Evolutionary conservation across 148 eudicot species (phyloP).

Genomic region (Euryodendron excelsum): DNA sequence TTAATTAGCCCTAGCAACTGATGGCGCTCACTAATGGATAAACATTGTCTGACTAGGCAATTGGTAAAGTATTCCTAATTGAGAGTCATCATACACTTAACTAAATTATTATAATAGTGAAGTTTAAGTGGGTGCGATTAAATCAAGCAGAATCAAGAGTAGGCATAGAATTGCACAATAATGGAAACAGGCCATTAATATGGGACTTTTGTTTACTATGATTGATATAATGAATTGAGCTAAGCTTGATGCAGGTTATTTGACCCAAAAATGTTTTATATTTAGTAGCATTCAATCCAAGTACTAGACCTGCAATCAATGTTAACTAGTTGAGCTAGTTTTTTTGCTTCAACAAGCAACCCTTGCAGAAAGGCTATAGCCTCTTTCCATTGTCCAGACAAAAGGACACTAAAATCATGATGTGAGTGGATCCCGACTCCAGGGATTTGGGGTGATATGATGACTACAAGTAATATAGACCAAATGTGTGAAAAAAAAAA

Average conservation of each 20-base stretch:
- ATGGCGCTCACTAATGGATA: background rate
- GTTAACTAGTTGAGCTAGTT: background rate
- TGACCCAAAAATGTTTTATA: background rate
- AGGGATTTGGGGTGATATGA: too few relatives aligned
- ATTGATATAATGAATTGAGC: background rate
- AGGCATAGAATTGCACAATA: background rate
- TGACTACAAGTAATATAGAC: too few relatives aligned
- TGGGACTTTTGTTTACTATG: too few relatives aligned
- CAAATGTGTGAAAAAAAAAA: too few relatives aligned
- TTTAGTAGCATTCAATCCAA: background rate
- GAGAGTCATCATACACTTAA: background rate
- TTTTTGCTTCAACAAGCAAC: background rate
- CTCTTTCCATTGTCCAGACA: too few relatives aligned
- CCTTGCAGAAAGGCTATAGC: too few relatives aligned
- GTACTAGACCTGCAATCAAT: background rate
- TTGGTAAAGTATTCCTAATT: background rate
- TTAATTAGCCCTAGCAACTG: background rate
- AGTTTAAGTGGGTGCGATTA: background rate
- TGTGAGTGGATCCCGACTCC: too few relatives aligned
- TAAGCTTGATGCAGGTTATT: background rate
- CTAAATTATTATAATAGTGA: background rate
- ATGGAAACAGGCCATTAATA: too few relatives aligned
- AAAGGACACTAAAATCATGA: too few relatives aligned
- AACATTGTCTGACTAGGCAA: background rate
- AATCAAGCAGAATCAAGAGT: background rate